Conservation (phyloP, 2,329 filamentous ascomycete genomes). For the Pezicula carpinea region DNA sequence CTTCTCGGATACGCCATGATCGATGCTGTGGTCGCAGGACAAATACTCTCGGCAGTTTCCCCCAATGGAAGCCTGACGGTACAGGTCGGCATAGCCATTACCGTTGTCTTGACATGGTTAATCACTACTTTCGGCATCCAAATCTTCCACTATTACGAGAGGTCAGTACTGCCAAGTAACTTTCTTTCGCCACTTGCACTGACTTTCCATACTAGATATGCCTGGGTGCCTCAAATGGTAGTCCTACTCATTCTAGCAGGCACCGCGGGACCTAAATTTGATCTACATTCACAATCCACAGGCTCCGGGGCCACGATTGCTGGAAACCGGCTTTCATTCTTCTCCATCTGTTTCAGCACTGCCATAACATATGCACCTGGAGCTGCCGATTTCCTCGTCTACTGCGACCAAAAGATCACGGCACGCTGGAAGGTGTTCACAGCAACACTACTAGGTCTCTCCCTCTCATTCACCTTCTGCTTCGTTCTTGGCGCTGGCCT, state of each 20-base stretch:
- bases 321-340: conserved; percentile 59
- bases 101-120: conserved; percentile 56
- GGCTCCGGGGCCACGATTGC: conserved; percentile 44
- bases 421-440: conserved; percentile 45
- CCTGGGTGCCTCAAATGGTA: conserved; percentile 58
- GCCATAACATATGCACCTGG: conserved; percentile 57
- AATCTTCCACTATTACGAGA: conserved; percentile 64
- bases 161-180: no score
- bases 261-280: conserved; percentile 53
- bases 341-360: conserved; percentile 60
- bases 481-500: conserved; percentile 57
- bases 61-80: conserved; percentile 56
- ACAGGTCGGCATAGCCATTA: conserved; percentile 62
- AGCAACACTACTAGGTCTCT: conserved; percentile 49
- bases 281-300: conserved; percentile 42
- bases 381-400: conserved; percentile 62
- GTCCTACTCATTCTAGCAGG: conserved; percentile 57
- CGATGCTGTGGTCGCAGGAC: conserved; percentile 61
- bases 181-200: no score
- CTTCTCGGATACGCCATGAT: conserved; percentile 59
- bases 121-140: conserved; percentile 65
- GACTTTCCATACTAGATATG: no score
- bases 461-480: conserved; percentile 51
- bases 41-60: conserved; percentile 63
- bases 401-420: conserved; percentile 44